Evolutionary conservation across 1,284 basidiomycete species (phyloP).

Genomic region (Tetrapyrgos nigripes): DNA sequence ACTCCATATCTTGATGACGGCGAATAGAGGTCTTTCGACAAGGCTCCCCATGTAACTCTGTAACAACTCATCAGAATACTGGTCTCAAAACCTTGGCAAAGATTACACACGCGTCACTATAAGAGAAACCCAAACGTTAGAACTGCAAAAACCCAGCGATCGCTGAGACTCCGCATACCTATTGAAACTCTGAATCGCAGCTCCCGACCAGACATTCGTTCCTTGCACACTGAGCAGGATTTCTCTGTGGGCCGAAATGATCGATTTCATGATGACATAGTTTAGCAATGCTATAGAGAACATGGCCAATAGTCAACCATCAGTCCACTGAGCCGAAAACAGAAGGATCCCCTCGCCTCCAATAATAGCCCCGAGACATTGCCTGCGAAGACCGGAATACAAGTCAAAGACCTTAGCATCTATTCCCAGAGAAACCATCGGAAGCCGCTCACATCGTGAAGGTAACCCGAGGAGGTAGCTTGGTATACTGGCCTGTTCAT

Average conservation of each 20-base stretch:
- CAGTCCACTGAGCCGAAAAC: no score
- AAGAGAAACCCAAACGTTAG: not conserved
- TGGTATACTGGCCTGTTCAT: constrained; percentile 60
- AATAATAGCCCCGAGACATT: constrained; percentile 28
- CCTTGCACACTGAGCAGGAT: constrained; percentile 57
- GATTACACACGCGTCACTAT: constrained; percentile 18
- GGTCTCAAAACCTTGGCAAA: not conserved
- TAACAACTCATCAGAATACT: not conserved
- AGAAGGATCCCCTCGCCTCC: constrained; percentile 44
- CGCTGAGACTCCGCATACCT: constrained; percentile 35
- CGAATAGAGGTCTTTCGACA: constrained; percentile 59
- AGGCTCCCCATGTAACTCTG: constrained; percentile 62
- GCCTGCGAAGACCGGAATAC: constrained; percentile 9
- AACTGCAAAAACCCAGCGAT: not conserved
- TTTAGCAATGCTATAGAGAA: constrained; percentile 47
- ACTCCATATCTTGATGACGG: constrained; percentile 53
- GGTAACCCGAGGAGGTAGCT: constrained; percentile 54
- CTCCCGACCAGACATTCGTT: constrained; percentile 66
- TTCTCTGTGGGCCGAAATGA: constrained; percentile 58
- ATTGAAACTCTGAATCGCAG: constrained; percentile 58
- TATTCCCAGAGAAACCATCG: no score
- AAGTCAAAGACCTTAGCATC: no score
- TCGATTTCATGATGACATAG: constrained; percentile 60
- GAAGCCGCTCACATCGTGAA: constrained; percentile 47
- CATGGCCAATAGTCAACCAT: no score